A percentile compares a stretch with the other conserved stretches of the same genome.
Evolutionary conservation across 2,329 filamentous ascomycete species (phyloP).

Genomic region (Ceratocystis diversiconidia): DNA sequence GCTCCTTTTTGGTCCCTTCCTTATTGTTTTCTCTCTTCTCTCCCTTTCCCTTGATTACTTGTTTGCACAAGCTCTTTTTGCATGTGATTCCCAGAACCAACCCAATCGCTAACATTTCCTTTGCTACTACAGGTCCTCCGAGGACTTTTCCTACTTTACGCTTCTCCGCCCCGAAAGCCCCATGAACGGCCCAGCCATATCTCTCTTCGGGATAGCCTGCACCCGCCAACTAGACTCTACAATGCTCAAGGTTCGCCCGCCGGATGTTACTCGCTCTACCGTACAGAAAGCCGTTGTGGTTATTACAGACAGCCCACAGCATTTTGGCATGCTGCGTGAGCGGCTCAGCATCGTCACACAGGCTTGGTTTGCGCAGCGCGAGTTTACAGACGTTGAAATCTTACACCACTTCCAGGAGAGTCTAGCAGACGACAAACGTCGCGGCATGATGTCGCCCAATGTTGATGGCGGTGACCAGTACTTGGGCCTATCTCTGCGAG

Average conservation of each 20-base stretch:
- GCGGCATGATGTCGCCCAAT: constrained; percentile 45
- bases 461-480: constrained; percentile 73
- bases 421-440: constrained; percentile 51
- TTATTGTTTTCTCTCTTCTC: not conserved
- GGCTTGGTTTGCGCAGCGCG: constrained; percentile 89
- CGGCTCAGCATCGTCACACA: constrained; percentile 79
- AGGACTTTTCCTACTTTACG: constrained; percentile 98
- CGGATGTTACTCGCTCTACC: constrained; percentile 90
- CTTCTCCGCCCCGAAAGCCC: constrained; percentile 51
- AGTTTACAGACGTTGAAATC: constrained; percentile 87
- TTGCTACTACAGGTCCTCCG: constrained; percentile 47
- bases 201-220: constrained; percentile 90
- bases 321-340: constrained; percentile 81
- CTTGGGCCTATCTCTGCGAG: constrained; percentile 73
- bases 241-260: constrained; percentile 59
- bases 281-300: constrained; percentile 97
- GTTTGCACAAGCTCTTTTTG: not conserved
- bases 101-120: not conserved
- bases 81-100: constrained; percentile 1
- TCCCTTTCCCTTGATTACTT: not conserved
- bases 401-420: constrained; percentile 83
- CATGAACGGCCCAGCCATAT: constrained; percentile 46
- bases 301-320: constrained; percentile 78
- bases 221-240: constrained; percentile 79
- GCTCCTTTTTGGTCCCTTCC: not conserved